These are phyloP conservation scores for Aegilops tauschii DNA, from an alignment of 176 grass and related monocot species.

Conservation along the genomic window DNA sequence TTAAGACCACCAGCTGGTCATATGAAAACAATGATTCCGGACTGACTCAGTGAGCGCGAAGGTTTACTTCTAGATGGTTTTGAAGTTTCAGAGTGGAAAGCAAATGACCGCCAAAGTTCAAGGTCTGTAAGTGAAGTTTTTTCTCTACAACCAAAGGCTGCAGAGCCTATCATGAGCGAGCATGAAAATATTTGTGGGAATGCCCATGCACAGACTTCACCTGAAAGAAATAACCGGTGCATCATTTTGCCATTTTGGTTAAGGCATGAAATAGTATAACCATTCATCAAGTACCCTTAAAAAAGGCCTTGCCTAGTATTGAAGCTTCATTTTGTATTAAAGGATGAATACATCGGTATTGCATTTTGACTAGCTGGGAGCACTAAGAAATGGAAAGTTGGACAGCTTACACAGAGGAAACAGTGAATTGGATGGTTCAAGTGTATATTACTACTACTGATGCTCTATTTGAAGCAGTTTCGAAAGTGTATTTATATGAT, in stretches of 20 bases:
- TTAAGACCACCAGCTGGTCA: not conserved
- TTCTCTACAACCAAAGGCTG: not conserved
- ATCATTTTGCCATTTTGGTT: not conserved
- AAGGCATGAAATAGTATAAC: not conserved
- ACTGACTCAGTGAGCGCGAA: not conserved
- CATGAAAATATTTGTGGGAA: conserved; percentile 9
- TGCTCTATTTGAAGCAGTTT: not conserved
- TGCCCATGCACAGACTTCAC: not conserved
- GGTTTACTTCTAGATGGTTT: not conserved
- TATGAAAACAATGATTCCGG: not conserved
- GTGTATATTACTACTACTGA: not conserved
- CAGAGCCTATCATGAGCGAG: not conserved
- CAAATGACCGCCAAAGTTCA: not conserved
- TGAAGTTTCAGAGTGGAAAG: not conserved
- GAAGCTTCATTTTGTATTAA: not conserved
- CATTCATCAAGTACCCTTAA: not conserved
- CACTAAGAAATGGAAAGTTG: conserved; percentile 11
- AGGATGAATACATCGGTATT: not conserved
- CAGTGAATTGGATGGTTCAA: not conserved
- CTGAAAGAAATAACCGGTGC: not conserved
- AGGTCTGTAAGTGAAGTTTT: not conserved
- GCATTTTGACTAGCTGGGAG: conserved; percentile 1
- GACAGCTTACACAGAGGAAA: not conserved
- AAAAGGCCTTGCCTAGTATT: not conserved
- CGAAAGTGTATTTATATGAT: not conserved